These are phyloP conservation scores for Oenanthe javanica DNA, from an alignment of 140 eudicot species.

Conservation along the genomic window DNA sequence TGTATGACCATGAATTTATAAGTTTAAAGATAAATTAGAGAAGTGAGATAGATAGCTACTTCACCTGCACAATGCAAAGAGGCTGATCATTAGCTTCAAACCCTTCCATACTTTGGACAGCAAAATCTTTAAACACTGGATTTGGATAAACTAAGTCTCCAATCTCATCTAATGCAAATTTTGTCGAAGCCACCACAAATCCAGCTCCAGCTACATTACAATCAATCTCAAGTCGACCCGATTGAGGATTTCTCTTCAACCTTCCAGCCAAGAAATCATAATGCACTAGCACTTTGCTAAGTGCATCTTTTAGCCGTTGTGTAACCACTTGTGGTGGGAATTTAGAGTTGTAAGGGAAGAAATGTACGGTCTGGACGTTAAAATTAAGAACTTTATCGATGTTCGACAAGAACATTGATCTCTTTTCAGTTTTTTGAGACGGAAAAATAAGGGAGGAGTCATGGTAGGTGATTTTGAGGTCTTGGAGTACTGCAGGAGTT, in stretches of 20 bases:
- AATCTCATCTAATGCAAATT: conserved; percentile 46
- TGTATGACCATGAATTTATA: neutral
- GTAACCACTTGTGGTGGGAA: conserved; percentile 47
- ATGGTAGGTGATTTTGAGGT: conserved; percentile 56
- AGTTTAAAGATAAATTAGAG: neutral
- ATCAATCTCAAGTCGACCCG: conserved; percentile 57
- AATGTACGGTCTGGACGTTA: conserved; percentile 68
- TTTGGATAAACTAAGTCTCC: conserved; percentile 88
- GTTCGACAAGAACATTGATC: conserved; percentile 60
- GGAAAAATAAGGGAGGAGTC: conserved; percentile 48
- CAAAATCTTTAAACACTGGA: conserved; percentile 68
- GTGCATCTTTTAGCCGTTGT: conserved; percentile 37
- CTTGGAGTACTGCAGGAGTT: conserved; percentile 31
- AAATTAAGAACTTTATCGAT: conserved; percentile 75
- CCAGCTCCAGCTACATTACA: conserved; percentile 53
- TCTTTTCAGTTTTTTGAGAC: conserved; percentile 31
- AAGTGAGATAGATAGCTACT: neutral
- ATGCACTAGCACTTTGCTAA: conserved; percentile 36
- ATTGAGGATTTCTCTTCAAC: conserved; percentile 41
- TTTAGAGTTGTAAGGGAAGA: conserved; percentile 43
- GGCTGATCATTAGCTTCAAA: conserved; percentile 47
- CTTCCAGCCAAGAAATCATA: conserved; percentile 78
- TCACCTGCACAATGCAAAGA: conserved; percentile 58
- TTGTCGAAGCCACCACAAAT: conserved; percentile 57
- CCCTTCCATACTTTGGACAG: conserved; percentile 28